These are phyloP conservation scores for Chaetomium sp. DNA, from an alignment of 2,329 filamentous ascomycete genomes.

Conservation along the genomic window DNA sequence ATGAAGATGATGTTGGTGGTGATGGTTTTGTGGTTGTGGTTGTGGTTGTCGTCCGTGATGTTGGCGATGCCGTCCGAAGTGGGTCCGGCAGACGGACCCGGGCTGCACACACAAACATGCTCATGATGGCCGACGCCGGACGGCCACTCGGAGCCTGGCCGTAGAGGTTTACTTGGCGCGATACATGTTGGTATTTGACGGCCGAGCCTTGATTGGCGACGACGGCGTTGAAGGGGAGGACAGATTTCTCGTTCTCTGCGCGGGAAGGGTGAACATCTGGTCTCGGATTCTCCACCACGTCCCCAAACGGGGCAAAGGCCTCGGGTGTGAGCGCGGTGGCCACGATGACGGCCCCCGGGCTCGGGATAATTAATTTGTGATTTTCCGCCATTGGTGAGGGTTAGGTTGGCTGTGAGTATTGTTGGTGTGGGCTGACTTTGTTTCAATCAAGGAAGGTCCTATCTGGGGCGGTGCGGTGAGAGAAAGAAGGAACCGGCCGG, in stretches of 20 bases:
- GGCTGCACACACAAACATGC: slow-evolving; percentile 81
- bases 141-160: slow-evolving; percentile 52
- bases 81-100: slow-evolving; percentile 38
- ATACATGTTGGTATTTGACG: slow-evolving; percentile 77
- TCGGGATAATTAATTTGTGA: slow-evolving; percentile 37
- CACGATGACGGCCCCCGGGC: slow-evolving; percentile 42
- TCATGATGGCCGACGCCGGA: slow-evolving; percentile 60
- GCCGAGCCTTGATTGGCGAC: slow-evolving; percentile 81
- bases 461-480: too few species aligned
- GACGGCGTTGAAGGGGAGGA: slow-evolving; percentile 43
- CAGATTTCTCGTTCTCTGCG: slow-evolving; percentile 6
- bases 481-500: too few species aligned
- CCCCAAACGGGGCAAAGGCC: slow-evolving; percentile 73
- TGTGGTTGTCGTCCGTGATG: too few species aligned
- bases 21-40: background rate
- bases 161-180: slow-evolving; percentile 67
- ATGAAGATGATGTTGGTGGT: background rate
- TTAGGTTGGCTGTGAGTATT: too few species aligned
- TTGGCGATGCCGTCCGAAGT: background rate
- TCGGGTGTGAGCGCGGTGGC: slow-evolving; percentile 61
- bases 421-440: too few species aligned
- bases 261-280: slow-evolving; percentile 45
- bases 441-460: too few species aligned
- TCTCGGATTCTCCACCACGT: slow-evolving; percentile 70
- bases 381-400: background rate